Base-by-base conservation (phyloP, 495 filamentous ascomycete species). In the Annulohypoxylon stygium region DNA sequence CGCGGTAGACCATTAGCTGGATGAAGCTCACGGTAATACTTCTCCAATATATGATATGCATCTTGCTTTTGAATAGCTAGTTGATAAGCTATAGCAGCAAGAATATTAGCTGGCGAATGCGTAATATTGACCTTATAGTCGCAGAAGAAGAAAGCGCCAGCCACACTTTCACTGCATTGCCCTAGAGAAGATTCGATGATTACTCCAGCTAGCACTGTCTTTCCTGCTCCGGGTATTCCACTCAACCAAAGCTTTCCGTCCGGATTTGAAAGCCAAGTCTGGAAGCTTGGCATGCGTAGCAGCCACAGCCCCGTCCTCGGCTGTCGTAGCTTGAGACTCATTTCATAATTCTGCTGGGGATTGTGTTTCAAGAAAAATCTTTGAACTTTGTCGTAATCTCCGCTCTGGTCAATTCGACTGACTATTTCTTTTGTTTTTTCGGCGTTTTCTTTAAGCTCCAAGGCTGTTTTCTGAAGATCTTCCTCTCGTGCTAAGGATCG, bases 191-290 rank as follows among this genome's bases (percentile, higher is more conserved):
- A 62, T 30, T 72, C 64, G 61, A 78, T 71, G 7, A 77, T 61
- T 12, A 67, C 45, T 10, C 71, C 76, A 14, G 83, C 70, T 4
- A 85, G 78, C 0, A 84, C 74, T 0, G 83, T 82, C 57, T 85
- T 85, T 7, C 82, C 83, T 9, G 80, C 81, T 0, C 82, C 83
- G 11, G 83, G 78, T 26, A 84, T 84, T 1, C 81, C 81, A 67
- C 71, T 75, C 2, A 83, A 62, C 83, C 82, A 84, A 3, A 85
- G 66, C n/a, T 70, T 79, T 5, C 63, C 63, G 20, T 50, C 36
- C 2, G 41, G 4, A 7, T 33, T 68, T 1, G 60, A 36, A 14
- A 80, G 63, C 81, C 82, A 83, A 11, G 51, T 39, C 57, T 67
- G 66, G 51, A 82, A 81, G 2, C 76, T 62, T 0, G 48, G 53